Conservation (phyloP, 2,329 filamentous ascomycete genomes). For the Diaporthe citriasiana region DNA sequence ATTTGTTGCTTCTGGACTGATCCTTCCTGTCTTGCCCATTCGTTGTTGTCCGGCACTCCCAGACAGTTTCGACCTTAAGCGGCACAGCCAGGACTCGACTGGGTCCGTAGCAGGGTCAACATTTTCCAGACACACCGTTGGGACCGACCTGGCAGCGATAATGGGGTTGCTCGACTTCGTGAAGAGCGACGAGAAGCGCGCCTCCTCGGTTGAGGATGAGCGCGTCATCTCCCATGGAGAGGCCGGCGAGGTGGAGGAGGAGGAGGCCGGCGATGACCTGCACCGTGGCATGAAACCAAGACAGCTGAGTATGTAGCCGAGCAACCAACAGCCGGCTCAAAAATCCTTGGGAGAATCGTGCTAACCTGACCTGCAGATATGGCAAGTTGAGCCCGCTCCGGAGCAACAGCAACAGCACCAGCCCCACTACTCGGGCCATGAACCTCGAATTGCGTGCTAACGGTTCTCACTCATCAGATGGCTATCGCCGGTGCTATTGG, state of each 20-base stretch:
- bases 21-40: background rate
- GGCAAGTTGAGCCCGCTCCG: constrained; percentile 25
- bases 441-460: background rate
- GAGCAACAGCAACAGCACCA: background rate
- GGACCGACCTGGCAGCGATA: background rate
- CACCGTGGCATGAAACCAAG: constrained; percentile 41
- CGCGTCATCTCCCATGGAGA: constrained; percentile 16
- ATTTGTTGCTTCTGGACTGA: background rate
- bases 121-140: background rate
- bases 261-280: constrained; percentile 36
- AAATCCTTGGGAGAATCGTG: background rate
- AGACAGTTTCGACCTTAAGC: constrained; percentile 15
- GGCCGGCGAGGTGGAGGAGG: constrained; percentile 30
- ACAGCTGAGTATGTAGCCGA: constrained; percentile 34
- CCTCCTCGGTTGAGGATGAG: constrained; percentile 35
- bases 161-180: constrained; percentile 39
- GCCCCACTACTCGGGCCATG: background rate
- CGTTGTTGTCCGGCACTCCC: constrained; percentile 16
- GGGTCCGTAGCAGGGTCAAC: background rate
- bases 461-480: constrained; percentile 3
- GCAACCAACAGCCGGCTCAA: background rate
- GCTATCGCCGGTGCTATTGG: constrained; percentile 42
- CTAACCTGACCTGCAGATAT: constrained; percentile 35
- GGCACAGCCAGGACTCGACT: constrained; percentile 19
- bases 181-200: constrained; percentile 39